Base-by-base conservation (phyloP, 177 flowering plant genomes). In the Telopea speciosissima region DNA sequence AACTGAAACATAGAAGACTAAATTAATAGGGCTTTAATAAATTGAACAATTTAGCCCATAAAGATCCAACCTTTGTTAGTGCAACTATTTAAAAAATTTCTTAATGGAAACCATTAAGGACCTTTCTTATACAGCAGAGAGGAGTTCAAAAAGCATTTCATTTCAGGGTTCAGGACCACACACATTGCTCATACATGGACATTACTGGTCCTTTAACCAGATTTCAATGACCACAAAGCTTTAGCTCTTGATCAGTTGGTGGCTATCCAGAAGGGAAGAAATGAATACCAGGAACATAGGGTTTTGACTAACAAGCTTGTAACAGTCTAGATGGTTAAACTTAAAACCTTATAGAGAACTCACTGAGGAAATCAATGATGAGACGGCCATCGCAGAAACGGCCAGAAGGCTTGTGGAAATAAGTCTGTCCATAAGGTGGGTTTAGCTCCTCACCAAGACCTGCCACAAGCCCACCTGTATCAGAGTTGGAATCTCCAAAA, bases 401-500 rank as follows among this genome's bases (percentile, higher is more conserved):
- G 24, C 95, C 95, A 3, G 90, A 74, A 13, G 90, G 87, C 36
- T 75, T 80, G 28, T 73, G 67, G 83, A 88, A 90, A 79, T 72
- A 90, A 31, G 74, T 79, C 60, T 80, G 81, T 14, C 97, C 97
- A 71, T 87, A 65, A 7, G 93, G 95, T 12, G 81, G 84, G 5
- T 75, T 77, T 0, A 92, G 78, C 25, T 9, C 71, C 5, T 76
- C 83, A 0, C 81, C 88, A 0, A 80, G 24, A 3, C 88, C 92
- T 0, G 90, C 86, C 4, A 82, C 81, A 3, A 85, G 83, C 6
- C 78, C 82, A 0, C 97, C 97, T 0, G 92, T 90, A 70, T 92
- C 97, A 13, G 96, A 90, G 73, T 92, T 92, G 3, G 97, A 92
- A 63, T 90, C 97, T 0, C 96, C 91, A 23, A 88, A 88, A 81